Base-by-base conservation (phyloP, 1,139 yeast genomes). In the Lodderomyces theae region DNA sequence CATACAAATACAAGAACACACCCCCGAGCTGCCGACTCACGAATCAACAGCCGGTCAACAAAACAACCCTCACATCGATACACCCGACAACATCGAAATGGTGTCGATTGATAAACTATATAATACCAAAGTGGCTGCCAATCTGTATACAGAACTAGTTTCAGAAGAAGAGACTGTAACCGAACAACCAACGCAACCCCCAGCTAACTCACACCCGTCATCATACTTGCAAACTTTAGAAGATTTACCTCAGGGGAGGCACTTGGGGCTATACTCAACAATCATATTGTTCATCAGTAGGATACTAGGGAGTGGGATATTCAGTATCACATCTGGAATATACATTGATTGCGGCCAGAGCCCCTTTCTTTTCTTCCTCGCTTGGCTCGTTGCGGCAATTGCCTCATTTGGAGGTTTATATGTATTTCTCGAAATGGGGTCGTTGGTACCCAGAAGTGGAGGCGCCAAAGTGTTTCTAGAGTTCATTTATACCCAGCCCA, bases 261-360 rank as follows among this genome's bases (percentile, higher is more conserved):
- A 84, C 57, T 57, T 84, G 45, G 90, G 90, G 0, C 56, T 81
- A 2, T 82, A 74, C 51, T 80, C 88, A 5, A 82, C 86, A 0
- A 70, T 81, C 37, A 72, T 82, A 16, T 49, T 82, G 43, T 80
- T 82, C 50, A 72, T 84, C 3, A 79, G 86, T 18, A 64, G 89
- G 45, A 83, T 84, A 34, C 67, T 84, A n/a, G 92, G 92, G 0
- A 80, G 88, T 1, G 92, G 92, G 0, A 83, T 84, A 13, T 82
- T 84, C 61, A 82, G 88, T 12, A 78, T 82, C 1, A 82, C 90
- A 0, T 74, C 86, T 13, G 77, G 82, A 18, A 78, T 84, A 28
- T 82, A 76, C 52, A 74, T 72, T 34, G 84, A 82, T 51, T 77
- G 81, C 51, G 90, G 89, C 16, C 79, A 86, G 21, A 80, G 84